Evolutionary conservation across 2,329 filamentous ascomycete species (phyloP).

Genomic region (Phaeosphaeria sp.): DNA sequence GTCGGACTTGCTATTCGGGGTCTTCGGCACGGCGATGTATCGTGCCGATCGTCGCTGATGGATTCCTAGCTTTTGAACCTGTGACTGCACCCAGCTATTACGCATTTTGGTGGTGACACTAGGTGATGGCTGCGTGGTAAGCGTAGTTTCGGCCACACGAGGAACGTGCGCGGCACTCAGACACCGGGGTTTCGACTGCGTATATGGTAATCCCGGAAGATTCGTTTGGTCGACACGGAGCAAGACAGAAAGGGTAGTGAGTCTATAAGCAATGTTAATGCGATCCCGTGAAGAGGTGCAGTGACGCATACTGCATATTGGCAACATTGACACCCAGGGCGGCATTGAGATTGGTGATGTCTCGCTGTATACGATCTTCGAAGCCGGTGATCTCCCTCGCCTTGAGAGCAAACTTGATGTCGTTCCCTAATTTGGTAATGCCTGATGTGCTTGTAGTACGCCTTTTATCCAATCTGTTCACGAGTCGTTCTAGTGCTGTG

Average conservation of each 20-base stretch:
- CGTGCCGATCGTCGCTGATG: background rate
- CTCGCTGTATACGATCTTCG: slow-evolving; percentile 13
- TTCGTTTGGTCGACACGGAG: background rate
- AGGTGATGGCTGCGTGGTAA: too few relatives aligned
- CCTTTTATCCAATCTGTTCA: slow-evolving; percentile 1
- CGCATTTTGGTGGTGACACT: too few relatives aligned
- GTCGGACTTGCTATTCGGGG: background rate
- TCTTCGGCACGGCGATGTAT: background rate
- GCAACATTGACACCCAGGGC: slow-evolving; percentile 9
- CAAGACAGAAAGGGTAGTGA: slow-evolving; percentile 2
- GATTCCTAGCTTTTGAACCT: background rate
- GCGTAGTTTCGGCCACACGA: too few relatives aligned
- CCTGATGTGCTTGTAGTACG: background rate
- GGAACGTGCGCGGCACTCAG: too few relatives aligned
- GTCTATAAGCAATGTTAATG: background rate
- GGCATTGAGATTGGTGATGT: slow-evolving; percentile 6
- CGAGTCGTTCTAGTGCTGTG: slow-evolving; percentile 2
- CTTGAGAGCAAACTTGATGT: slow-evolving; percentile 12
- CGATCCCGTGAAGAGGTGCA: background rate
- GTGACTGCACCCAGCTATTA: background rate
- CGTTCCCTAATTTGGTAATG: slow-evolving; percentile 5
- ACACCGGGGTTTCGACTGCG: too few relatives aligned
- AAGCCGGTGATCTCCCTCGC: slow-evolving; percentile 13
- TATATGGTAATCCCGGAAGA: background rate
- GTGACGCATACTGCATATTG: slow-evolving; percentile 12